phyloP scores from a whole-genome alignment of 345 rosid genomes.

The Murraya koenigii region DNA sequence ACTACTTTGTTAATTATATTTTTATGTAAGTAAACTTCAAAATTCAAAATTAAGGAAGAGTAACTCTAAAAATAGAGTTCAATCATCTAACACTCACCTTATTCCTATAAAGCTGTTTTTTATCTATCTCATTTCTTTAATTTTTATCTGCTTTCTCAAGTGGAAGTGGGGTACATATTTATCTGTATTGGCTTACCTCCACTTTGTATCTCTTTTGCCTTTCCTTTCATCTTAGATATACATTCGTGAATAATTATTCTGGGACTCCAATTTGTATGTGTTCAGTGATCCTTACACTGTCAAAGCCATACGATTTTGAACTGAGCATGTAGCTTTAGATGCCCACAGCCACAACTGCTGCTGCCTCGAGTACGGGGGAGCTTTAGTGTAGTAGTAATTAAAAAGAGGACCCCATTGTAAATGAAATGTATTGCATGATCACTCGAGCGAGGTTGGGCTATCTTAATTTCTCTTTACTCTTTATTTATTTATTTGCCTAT shows the following conservation, averaged over 20 bases:
- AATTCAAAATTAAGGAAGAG: slow-evolving; percentile 7
- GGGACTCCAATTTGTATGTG: slow-evolving; percentile 12
- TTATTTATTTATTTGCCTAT: slow-evolving; percentile 4
- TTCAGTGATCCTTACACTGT: slow-evolving; percentile 13
- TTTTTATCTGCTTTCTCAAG: slow-evolving; percentile 12
- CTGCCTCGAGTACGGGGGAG: slow-evolving; percentile 14
- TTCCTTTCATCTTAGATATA: slow-evolving; percentile 19
- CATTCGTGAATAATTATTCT: slow-evolving; percentile 9
- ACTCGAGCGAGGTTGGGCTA: slow-evolving; percentile 1
- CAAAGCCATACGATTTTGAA: slow-evolving; percentile 37
- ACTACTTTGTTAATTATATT: too few species aligned
- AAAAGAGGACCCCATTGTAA: slow-evolving; percentile 19
- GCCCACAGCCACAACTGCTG: slow-evolving; percentile 20
- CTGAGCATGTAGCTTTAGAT: slow-evolving; percentile 20
- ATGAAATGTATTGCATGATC: slow-evolving; percentile 14
- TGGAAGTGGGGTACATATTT: slow-evolving; percentile 30
- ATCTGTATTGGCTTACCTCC: slow-evolving; percentile 35
- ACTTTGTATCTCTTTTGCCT: slow-evolving; percentile 34
- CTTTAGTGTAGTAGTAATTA: not conserved
- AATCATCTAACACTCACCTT: slow-evolving; percentile 54
- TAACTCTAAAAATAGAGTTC: slow-evolving; percentile 38
- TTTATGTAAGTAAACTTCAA: too few species aligned
- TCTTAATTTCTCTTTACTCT: slow-evolving; percentile 3
- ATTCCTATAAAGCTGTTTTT: slow-evolving; percentile 54
- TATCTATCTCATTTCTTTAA: slow-evolving; percentile 10